Evolutionary conservation across 306 rosid species (phyloP).

Genomic region (Potentilla sterilis): DNA sequence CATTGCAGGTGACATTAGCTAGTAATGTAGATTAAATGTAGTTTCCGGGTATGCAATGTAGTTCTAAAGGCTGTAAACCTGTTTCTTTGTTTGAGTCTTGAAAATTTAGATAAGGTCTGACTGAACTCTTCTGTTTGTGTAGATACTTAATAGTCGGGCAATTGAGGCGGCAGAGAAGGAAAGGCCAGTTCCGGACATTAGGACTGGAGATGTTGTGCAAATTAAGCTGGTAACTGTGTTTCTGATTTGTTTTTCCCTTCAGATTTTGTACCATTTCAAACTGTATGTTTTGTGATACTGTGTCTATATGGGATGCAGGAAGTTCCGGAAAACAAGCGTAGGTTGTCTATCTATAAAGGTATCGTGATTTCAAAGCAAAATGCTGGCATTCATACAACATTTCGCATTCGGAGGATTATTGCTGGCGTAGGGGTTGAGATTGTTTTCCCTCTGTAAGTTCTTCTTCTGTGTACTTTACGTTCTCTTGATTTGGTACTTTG

Average conservation of each 20-base stretch:
- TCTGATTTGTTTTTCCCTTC: background rate
- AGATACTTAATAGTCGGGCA: constrained; percentile 82
- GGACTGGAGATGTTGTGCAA: constrained; percentile 86
- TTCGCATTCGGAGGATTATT: constrained; percentile 83
- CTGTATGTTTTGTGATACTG: constrained; percentile 25
- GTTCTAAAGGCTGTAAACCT: background rate
- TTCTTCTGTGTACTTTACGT: background rate
- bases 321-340: constrained; percentile 91
- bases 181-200: constrained; percentile 75
- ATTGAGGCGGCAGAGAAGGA: constrained; percentile 71
- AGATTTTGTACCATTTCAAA: background rate
- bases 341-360: constrained; percentile 83
- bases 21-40: background rate
- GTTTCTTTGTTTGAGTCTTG: background rate
- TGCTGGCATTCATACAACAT: constrained; percentile 94
- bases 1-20: background rate
- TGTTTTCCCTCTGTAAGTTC: constrained; percentile 82
- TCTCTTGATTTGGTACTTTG: background rate
- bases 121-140: constrained; percentile 24
- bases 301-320: constrained; percentile 52
- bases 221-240: constrained; percentile 69
- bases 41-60: background rate
- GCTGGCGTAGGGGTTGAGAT: constrained; percentile 97
- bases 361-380: constrained; percentile 90
- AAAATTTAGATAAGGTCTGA: background rate